Evolutionary conservation across 345 rosid species (phyloP), one percentile per base, ranked within the genome.

Genomic region (Moringa oleifera): DNA sequence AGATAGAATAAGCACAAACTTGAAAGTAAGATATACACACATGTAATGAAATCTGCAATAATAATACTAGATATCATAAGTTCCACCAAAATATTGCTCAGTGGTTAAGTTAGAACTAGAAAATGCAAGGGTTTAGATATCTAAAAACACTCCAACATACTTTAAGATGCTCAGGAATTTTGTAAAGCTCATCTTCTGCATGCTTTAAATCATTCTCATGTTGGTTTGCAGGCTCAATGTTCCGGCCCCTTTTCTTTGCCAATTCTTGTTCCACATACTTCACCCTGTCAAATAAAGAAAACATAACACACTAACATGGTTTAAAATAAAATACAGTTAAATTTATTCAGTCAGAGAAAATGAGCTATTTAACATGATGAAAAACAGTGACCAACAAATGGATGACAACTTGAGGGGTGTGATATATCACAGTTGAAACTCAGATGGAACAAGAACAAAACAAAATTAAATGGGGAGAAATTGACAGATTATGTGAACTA

Each of bases 111-210:
- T 41, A 41, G 47, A 41, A 41, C 54, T 12, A 51, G 5, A 51
- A 51, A 20, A 51, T 18, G 15, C 23, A 51, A 6, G 51, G 15
- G 1, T 18, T 51, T 51, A 51, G 3, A 51, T 51, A 12, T 18
- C 20, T 51, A 51, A 18, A 51, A 53, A 20, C 61, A 57, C 8
- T 10, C 0, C 57, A 31, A 69, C 81, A 75, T 55, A 93, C 96
- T 69, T 88, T 88, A 70, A 93, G 99, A 82, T 93, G 99, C 75
- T 93, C 97, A 0, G 99, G 99, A 56, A 93, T 77, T 68, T 71
- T 82, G 81, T 88, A 94, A 0, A 94, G 68, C 79, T 93, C 97
- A 78, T 93, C 97, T 76, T 93, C 96, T 3, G 83, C 94, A 15
- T 81, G 80, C 37, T 82, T 85, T 66, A 88, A 58, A 19, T 93